Percentiles rank a stretch among this genome's conserved stretches.
These are phyloP conservation scores for Tetracentron sinense DNA, from an alignment of 164 flowering plant genomes.

Conservation along the genomic window DNA sequence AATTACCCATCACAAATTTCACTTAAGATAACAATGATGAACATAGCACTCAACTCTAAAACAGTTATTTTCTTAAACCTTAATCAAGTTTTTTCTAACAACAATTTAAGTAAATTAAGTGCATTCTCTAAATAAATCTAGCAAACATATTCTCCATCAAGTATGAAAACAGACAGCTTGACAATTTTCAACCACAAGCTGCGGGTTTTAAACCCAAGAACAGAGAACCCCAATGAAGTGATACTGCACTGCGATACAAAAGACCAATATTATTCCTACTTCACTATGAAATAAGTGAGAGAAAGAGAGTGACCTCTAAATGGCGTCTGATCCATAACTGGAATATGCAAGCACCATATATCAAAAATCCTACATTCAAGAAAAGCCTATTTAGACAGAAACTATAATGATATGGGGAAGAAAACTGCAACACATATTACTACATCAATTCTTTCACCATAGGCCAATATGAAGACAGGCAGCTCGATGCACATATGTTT, in stretches of 20 bases:
- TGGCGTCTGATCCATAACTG: slow-evolving; percentile 50
- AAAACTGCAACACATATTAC: background rate
- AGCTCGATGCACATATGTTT: background rate
- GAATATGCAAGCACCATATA: slow-evolving; percentile 64
- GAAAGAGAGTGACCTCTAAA: slow-evolving; percentile 37
- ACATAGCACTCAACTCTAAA: background rate
- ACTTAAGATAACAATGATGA: background rate
- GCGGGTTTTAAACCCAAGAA: background rate
- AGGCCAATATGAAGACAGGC: background rate
- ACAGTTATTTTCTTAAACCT: background rate
- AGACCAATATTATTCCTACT: background rate
- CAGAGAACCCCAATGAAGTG: background rate
- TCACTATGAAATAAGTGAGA: background rate
- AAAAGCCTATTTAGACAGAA: background rate
- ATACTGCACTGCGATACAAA: background rate
- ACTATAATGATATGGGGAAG: background rate
- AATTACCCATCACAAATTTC: background rate
- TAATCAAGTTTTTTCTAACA: no score
- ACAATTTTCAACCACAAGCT: background rate
- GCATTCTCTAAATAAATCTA: no score
- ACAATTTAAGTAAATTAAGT: no score
- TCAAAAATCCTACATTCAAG: slow-evolving; percentile 47
- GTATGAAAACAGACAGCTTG: background rate
- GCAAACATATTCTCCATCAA: no score
- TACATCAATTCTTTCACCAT: background rate